Evolutionary conservation across 495 filamentous ascomycete genomes (phyloP), one percentile per base, ranked within the genome.

Genomic region (Aspergillus nidulans): DNA sequence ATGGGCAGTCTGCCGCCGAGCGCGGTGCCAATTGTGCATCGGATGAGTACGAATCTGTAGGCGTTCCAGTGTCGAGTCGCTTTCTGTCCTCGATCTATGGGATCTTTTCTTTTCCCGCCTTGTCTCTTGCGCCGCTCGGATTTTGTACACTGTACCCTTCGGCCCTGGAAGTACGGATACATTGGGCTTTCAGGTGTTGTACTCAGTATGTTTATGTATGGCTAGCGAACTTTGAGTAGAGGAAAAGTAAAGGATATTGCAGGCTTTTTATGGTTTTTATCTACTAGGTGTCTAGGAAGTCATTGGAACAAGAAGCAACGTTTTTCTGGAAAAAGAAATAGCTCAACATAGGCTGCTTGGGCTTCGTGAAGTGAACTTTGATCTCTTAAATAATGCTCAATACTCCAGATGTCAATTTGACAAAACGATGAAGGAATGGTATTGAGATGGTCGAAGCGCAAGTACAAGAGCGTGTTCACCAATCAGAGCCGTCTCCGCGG

Each of bases 1-100:
- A 86, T 90, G 75, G 94, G 92, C 34, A 87, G 81, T 56, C 77
- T 95, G 58, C 89, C 92, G 26, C 90, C 92, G 2, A 91, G 87
- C 57, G 90, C 90, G 12, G 91, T 96, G 16, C 71, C 75, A 1
- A 73, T 77, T 57, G 75, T 77, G 16, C 75, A 77, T 56, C 73
- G 75, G 34, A 77, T 77, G 72, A 75, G 71, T 55, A 76, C 73
- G 49, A 77, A 75, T 56, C 42, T 73, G 59, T 76, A 62, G 66
- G 20, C 36, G 18, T 38, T 13, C 6, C 24, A 24, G 7, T 20
- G 19, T 41, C 19, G 30, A 2, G 30, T 34, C 8, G 30, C 30
- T 42, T 43, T 4, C n/a, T 15, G 19, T 49, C n/a, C 36, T 23
- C 8, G 3, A 3, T 34, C 4, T 12, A 34, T 34, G 9, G 4